Evolutionary conservation across 108 stramenopile species (phyloP), one percentile per base, ranked within the genome.

Genomic region (Nitzschia putrida): DNA sequence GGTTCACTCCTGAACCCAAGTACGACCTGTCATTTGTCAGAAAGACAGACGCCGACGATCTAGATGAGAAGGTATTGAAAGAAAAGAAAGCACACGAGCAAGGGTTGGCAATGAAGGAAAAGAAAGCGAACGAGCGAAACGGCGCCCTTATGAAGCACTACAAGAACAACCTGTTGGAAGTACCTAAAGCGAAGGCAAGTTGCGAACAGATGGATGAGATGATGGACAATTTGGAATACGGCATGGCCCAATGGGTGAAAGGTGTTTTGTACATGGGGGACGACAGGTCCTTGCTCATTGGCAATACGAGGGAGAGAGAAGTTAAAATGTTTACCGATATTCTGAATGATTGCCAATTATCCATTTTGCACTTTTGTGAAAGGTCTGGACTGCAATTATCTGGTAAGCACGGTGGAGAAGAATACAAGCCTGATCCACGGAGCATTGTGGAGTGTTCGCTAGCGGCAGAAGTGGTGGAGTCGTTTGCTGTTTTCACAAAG

Each of bases 121-220:
- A 81, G 71, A 78, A 79, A 47, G 77, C 84, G 7, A 75, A 78
- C 57, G 80, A 85, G 55, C 76, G 84, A 26, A 72, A 67, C 53
- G 80, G 81, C 53, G 45, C 69, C 20, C 69, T 85, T 8, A 85
- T 78, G 69, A 85, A 85, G 76, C 84, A 85, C 53, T 85, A 85
- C 71, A 78, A 81, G 25, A 80, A 80, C 8, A 81, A 81, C 41
- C 42, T 80, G 20, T 38, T 85, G 44, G 76, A 84, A 58, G 84
- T 85, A 47, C 74, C 84, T 14, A 73, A 80, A 38, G 84, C 84
- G 0, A 85, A 78, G 54, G 84, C 80, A 65, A 85, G 84, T 50
- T 85, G 84, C 49, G 84, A 85, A 55, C 39, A 57, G 9, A 85
- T 85, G 84, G 84, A 85, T 69, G 84, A 80, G 53, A 63, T 74